These are phyloP conservation scores for Bothriochloa decipiens DNA, from an alignment of 176 grass and related monocot species.

Conservation along the genomic window DNA sequence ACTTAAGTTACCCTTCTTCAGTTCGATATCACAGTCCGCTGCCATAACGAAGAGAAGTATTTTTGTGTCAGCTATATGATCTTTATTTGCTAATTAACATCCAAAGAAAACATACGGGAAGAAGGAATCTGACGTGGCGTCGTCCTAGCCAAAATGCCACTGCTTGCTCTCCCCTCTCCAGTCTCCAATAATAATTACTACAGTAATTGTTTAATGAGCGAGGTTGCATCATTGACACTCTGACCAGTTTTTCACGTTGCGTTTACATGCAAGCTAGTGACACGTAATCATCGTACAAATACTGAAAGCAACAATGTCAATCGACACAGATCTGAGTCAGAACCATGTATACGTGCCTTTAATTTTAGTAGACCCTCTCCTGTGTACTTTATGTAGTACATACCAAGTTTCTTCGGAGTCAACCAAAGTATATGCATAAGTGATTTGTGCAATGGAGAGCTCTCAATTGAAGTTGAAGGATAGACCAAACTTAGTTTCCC, in stretches of 20 bases:
- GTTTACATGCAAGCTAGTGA: background rate
- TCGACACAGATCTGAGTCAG: constrained; percentile 1
- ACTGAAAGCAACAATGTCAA: background rate
- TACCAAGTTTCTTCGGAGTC: background rate
- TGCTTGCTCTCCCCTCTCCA: background rate
- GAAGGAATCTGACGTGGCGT: background rate
- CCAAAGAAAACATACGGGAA: background rate
- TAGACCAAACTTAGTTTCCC: too few species aligned
- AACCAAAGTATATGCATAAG: background rate
- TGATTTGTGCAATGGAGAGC: background rate
- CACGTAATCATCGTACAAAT: background rate
- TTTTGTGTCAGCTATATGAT: background rate
- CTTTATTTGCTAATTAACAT: background rate
- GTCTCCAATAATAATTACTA: background rate
- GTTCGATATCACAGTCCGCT: background rate
- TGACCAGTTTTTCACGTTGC: constrained; percentile 6
- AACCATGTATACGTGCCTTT: background rate
- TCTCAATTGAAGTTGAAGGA: too few species aligned
- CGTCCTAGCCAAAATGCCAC: background rate
- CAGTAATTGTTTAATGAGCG: background rate
- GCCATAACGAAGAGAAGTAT: background rate
- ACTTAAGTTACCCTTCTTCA: background rate
- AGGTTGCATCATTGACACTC: constrained; percentile 21
- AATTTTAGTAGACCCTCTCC: background rate
- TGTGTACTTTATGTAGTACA: background rate